Evolutionary conservation across 345 rosid genomes (phyloP), one percentile per base, ranked within the genome.

Genomic region (Abelmoschus esculentus): DNA sequence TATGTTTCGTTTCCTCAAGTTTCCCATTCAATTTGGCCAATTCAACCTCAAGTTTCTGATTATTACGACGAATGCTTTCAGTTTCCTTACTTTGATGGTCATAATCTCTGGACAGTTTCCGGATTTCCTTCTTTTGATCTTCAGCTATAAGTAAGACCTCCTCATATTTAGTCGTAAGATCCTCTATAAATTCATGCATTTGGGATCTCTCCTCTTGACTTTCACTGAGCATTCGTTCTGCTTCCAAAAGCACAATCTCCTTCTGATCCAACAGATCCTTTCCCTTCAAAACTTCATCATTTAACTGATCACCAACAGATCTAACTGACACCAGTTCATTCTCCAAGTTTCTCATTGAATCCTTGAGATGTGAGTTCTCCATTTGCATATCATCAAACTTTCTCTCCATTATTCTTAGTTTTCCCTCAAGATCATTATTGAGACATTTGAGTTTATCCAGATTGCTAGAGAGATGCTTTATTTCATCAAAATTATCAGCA

Each of bases 141-240:
- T 86, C 85, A 72, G 65, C 78, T 57, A 74, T 73, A 42, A 67
- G 40, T 75, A 83, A 83, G 73, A 77, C 63, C 73, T 85, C 90
- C 72, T 81, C 82, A 81, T 82, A 85, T 83, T 84, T 83, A 71
- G 82, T 74, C 73, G 83, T 80, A 76, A 93, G 72, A 69, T 80
- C 84, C 69, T 86, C 86, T 78, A 92, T 61, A 70, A 65, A 69
- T 61, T 76, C 72, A 9, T 67, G 84, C 76, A 85, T 10, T 47
- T 47, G 15, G n/a, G 15, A n/a, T 47, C 52, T 47, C n/a, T 47
- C 89, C 28, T 70, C 67, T 67, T 73, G 70, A 31, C 76, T 14
- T 14, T 66, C 65, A 73, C 70, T 52, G 72, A 89, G 82, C 77
- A 73, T 69, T 70, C 73, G 70, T 68, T 77, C 82, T 26, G 85